A percentile compares a stretch with the other conserved stretches of the same genome.
phyloP scores from a whole-genome alignment of 352 stramenopile species.

The Phytophthora citrophthora region DNA sequence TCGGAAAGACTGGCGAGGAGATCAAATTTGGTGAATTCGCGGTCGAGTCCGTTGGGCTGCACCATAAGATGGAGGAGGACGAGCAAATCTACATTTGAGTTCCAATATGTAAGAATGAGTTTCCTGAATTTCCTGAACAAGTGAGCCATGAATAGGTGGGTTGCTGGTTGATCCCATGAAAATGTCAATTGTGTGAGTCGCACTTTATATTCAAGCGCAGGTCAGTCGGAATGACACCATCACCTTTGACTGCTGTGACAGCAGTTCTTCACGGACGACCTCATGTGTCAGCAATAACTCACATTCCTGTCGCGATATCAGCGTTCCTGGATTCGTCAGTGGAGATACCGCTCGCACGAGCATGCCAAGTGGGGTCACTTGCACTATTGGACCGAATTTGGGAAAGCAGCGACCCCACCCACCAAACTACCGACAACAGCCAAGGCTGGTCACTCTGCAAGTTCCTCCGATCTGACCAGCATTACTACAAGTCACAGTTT shows the following conservation, averaged over 20 bases:
- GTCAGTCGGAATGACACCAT: constrained; percentile 11
- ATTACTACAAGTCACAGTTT: constrained; percentile 29
- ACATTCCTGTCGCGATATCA: constrained; percentile 15
- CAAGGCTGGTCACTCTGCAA: constrained; percentile 22
- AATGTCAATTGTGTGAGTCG: not conserved
- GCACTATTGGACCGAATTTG: constrained; percentile 28
- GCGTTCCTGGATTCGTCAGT: constrained; percentile 22
- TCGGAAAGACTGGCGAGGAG: constrained; percentile 72
- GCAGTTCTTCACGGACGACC: constrained; percentile 17
- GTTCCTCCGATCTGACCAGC: constrained; percentile 16
- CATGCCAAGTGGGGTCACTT: constrained; percentile 16
- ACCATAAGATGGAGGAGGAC: constrained; percentile 74
- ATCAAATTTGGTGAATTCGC: constrained; percentile 79
- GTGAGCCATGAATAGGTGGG: not conserved
- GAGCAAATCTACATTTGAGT: constrained; percentile 69
- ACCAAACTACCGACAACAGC: constrained; percentile 3
- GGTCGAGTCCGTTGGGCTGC: constrained; percentile 63
- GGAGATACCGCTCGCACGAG: constrained; percentile 27
- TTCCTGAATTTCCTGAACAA: constrained; percentile 5
- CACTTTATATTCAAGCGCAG: constrained; percentile 5
- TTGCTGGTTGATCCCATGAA: not conserved
- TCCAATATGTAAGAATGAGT: constrained; percentile 18
- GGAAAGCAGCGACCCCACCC: constrained; percentile 16
- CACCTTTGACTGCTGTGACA: constrained; percentile 16
- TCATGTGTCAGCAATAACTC: constrained; percentile 8